Evolutionary conservation across 2,329 filamentous ascomycete species (phyloP).

Genomic region (Rhytidhysteron rufulum): DNA sequence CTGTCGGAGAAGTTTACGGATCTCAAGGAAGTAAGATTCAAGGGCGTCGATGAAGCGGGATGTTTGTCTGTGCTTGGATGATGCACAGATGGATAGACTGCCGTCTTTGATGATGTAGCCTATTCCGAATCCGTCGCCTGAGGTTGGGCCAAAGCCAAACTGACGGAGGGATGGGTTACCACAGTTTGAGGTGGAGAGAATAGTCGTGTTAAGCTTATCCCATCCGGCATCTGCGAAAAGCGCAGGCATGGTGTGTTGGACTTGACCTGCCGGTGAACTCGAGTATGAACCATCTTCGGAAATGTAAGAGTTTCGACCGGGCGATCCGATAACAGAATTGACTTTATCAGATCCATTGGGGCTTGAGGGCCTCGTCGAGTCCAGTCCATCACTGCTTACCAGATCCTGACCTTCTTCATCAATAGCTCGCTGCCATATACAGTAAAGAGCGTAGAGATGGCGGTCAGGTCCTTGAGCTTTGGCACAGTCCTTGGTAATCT

Average conservation of each 20-base stretch:
- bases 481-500: conserved; percentile 76
- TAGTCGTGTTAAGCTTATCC: conserved; percentile 93
- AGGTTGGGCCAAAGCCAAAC: conserved; percentile 94
- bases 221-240: conserved; percentile 87
- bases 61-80: conserved; percentile 91
- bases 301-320: conserved; percentile 49
- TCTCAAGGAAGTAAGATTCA: conserved; percentile 86
- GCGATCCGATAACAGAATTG: conserved; percentile 50
- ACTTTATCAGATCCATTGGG: conserved; percentile 48
- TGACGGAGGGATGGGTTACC: conserved; percentile 92
- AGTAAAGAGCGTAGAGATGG: conserved; percentile 90
- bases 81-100: conserved; percentile 83
- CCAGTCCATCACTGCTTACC: conserved; percentile 53
- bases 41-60: conserved; percentile 83
- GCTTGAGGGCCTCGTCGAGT: conserved; percentile 44
- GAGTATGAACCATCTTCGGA: conserved; percentile 47
- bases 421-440: conserved; percentile 85
- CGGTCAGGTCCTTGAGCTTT: conserved; percentile 89
- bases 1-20: conserved; percentile 76
- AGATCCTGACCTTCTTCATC: conserved; percentile 64
- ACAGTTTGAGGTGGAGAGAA: conserved; percentile 96
- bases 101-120: conserved; percentile 99
- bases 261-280: conserved; percentile 49
- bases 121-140: conserved; percentile 91
- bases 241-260: conserved; percentile 58